Evolutionary conservation across 805 yeast genomes (phyloP).

Genomic region (Spathaspora gorwiae): DNA sequence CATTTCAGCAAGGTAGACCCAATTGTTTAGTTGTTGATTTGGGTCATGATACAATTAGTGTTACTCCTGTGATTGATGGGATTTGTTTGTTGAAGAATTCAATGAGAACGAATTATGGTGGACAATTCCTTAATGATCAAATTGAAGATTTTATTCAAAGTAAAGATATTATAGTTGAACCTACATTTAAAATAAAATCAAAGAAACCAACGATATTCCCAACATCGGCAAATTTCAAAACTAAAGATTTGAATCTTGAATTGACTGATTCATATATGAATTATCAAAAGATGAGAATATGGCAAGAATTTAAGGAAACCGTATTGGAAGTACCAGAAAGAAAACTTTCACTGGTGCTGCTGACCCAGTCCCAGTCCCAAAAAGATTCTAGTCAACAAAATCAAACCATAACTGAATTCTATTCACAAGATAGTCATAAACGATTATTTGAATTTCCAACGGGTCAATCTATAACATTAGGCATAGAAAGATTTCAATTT

Average conservation of each 20-base stretch:
- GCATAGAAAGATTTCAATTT: slow-evolving; percentile 54
- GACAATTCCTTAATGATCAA: slow-evolving; percentile 58
- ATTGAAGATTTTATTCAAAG: slow-evolving; percentile 37
- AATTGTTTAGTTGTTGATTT: slow-evolving; percentile 81
- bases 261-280: slow-evolving; percentile 49
- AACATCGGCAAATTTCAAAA: slow-evolving; percentile 18
- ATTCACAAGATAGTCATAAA: slow-evolving; percentile 23
- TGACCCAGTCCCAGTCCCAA: too few relatives aligned
- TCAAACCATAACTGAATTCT: slow-evolving; percentile 21
- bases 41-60: slow-evolving; percentile 74
- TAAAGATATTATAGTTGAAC: slow-evolving; percentile 25
- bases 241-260: slow-evolving; percentile 21
- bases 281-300: slow-evolving; percentile 51
- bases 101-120: slow-evolving; percentile 69
- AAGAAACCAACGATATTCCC: slow-evolving; percentile 37
- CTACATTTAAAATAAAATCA: slow-evolving; percentile 45
- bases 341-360: slow-evolving; percentile 17
- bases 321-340: slow-evolving; percentile 52
- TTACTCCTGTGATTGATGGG: slow-evolving; percentile 81
- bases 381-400: slow-evolving; percentile 12
- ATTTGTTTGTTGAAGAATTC: slow-evolving; percentile 67
- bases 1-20: slow-evolving; percentile 86
- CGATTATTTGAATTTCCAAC: slow-evolving; percentile 71
- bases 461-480: slow-evolving; percentile 62
- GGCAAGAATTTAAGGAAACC: slow-evolving; percentile 75